A percentile compares a stretch with the other conserved stretches of the same genome.
Evolutionary conservation across 1,139 yeast genomes (phyloP).

Genomic region (Lodderomyces metapsilosis): DNA sequence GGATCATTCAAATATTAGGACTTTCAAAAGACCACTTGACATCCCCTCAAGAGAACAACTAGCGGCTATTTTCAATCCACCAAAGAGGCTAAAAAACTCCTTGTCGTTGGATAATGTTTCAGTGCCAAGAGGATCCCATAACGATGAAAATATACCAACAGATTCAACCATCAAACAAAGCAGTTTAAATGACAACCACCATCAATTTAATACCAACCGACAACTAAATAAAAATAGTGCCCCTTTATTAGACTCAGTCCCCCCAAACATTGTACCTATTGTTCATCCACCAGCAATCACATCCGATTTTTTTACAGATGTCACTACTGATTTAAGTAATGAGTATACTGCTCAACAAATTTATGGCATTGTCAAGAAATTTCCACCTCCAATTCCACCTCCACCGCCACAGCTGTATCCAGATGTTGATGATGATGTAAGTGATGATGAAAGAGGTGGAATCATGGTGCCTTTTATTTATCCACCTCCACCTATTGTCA

Average conservation of each 20-base stretch:
- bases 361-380: slow-evolving; percentile 25
- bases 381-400: slow-evolving; percentile 47
- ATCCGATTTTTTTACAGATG: slow-evolving; percentile 38
- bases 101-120: not conserved
- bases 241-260: slow-evolving; percentile 30
- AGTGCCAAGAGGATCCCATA: not conserved
- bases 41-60: slow-evolving; percentile 15
- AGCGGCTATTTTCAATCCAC: slow-evolving; percentile 13
- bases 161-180: not conserved
- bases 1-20: slow-evolving; percentile 13
- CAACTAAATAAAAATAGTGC: slow-evolving; percentile 1
- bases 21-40: slow-evolving; percentile 13
- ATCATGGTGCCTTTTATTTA: slow-evolving; percentile 47
- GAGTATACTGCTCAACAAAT: slow-evolving; percentile 23
- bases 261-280: slow-evolving; percentile 39
- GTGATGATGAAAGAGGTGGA: slow-evolving; percentile 22
- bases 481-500: slow-evolving; percentile 44
- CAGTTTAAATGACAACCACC: not conserved
- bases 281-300: slow-evolving; percentile 30
- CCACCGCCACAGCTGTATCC: slow-evolving; percentile 16
- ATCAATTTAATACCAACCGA: slow-evolving; percentile 4
- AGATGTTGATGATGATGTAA: slow-evolving; percentile 6
- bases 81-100: slow-evolving; percentile 12
- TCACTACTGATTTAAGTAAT: slow-evolving; percentile 21
- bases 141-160: slow-evolving; percentile 1